These are phyloP conservation scores for Solanum sitiens DNA, from an alignment of 257 asterid genomes.

Conservation along the genomic window DNA sequence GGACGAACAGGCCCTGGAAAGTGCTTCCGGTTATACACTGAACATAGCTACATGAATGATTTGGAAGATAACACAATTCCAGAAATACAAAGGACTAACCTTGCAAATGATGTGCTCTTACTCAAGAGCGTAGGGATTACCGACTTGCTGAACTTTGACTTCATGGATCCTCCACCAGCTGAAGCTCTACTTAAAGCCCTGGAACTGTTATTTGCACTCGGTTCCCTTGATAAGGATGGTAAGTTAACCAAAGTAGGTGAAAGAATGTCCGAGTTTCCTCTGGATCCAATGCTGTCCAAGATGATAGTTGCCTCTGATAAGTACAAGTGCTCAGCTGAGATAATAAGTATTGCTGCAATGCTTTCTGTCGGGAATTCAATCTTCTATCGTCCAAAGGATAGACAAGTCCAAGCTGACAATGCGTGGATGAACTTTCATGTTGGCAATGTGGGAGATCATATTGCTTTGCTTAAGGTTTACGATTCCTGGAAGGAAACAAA, in stretches of 20 bases:
- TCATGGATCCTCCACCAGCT: slow-evolving; percentile 81
- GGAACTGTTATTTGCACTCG: slow-evolving; percentile 55
- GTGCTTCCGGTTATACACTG: slow-evolving; percentile 61
- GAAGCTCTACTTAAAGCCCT: slow-evolving; percentile 67
- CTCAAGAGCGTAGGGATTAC: slow-evolving; percentile 68
- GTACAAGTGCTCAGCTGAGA: slow-evolving; percentile 57
- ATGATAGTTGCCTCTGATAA: slow-evolving; percentile 65
- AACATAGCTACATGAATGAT: slow-evolving; percentile 45
- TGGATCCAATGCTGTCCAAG: slow-evolving; percentile 72
- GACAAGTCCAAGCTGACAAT: slow-evolving; percentile 73
- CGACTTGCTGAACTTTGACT: slow-evolving; percentile 60
- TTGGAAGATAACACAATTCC: slow-evolving; percentile 63
- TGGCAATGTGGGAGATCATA: slow-evolving; percentile 78
- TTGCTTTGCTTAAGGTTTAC: slow-evolving; percentile 58
- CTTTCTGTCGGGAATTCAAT: slow-evolving; percentile 28
- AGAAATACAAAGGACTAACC: slow-evolving; percentile 68
- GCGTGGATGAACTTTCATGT: slow-evolving; percentile 59
- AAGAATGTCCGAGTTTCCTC: slow-evolving; percentile 73
- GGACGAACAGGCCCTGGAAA: slow-evolving; percentile 77
- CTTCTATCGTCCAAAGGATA: slow-evolving; percentile 68
- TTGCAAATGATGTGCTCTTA: slow-evolving; percentile 56
- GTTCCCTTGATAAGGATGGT: slow-evolving; percentile 65
- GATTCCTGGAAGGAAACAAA: slow-evolving; percentile 73
- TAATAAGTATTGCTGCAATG: slow-evolving; percentile 53
- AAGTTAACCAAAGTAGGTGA: slow-evolving; percentile 62